Evolutionary conservation across 192 early-diverging fungal genomes (phyloP), one percentile per base, ranked within the genome.

Genomic region (Rhizophagus sp.): DNA sequence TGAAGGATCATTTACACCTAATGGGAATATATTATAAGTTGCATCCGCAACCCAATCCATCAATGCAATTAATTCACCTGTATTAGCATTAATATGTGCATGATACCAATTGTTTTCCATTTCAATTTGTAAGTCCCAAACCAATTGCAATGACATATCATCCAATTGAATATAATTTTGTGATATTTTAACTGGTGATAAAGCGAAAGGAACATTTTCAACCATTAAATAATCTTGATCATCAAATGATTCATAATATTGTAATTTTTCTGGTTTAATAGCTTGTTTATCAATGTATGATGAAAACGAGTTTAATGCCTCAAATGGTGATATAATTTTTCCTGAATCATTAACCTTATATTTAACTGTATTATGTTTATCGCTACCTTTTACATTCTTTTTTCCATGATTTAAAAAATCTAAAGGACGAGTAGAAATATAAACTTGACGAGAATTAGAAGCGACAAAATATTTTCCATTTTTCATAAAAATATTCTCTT

Each of bases 21-120:
- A 82, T 22, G 96, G 96, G 78, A 88, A 95, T 44, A 98, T 92
- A 65, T 91, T 92, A 89, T 92, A 98, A 33, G 88, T 82, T 10
- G 91, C 92, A 71, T 95, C 89, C 13, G 90, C 82, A 15, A 94
- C 93, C 96, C 96, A 98, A 87, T 96, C 96, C 39, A 95, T 84
- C n/a, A 98, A 83, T 33, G 88, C 81, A 57, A 93, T 75, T 6
- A 97, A 85, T 30, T 90, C 82, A 10, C 94, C 92, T 27, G 79
- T 82, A 36, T 87, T 81, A 0, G 91, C 85, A 68, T 92, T 85
- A 6, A 96, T 87, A 50, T 93, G 91, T 7, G 87, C 92, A 76
- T 93, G 89, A 86, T 90, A 92, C 94, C 94, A 97, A 83, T 96
- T 91, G 77, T 92, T 88, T 67, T 90, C 83, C 85, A 95, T 89